Evolutionary conservation across 2,329 filamentous ascomycete species (phyloP), one percentile per base, ranked within the genome.

Genomic region (Chaetomiaceae sp.): DNA sequence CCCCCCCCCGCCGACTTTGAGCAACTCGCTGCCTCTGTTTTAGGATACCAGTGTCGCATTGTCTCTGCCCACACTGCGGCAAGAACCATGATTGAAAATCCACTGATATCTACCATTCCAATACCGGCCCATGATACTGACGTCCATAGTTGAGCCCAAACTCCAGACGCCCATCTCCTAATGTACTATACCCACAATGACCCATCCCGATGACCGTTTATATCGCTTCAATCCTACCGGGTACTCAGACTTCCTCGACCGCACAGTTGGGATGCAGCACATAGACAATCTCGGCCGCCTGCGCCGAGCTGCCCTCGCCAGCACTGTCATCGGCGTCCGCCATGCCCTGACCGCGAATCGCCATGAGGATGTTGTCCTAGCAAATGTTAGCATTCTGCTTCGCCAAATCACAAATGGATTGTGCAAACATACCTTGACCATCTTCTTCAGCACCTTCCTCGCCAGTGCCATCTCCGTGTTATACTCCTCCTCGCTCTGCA

Each of bases 181-280:
- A 18, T 30, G 3, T 29, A 3, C 9, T 20, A 20, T 36, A 20
- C 32, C 25, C 23, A 11, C 13, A 47, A 34, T 41, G 37, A 27
- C 45, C 25, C 38, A 14, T 27, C 23, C 48, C 9, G 6, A 38
- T 37, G 27, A 44, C 18, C 29, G 18, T 23, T 29, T 29, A 42
- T 21, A 33, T 16, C 30, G 16, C 32, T 11, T 0, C 4, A 10
- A 21, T 14, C n/a, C 33, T 11, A 20, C n/a, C n/a, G n/a, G n/a
- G n/a, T 5, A 11, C 32, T 66, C 64, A 78, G 41, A 71, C 69
- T 57, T 83, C 80, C 59, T 96, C 91, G 9, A 95, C 78, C 0
- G 88, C 89, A 66, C 89, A 95, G 72, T 97, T 97, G 54, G 94
- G 94, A 73, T 99, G 94, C 61, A 99, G 67, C 23, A 96, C 87